Base-by-base conservation (phyloP, 331 rosid genomes). In the Arachis monticola region DNA sequence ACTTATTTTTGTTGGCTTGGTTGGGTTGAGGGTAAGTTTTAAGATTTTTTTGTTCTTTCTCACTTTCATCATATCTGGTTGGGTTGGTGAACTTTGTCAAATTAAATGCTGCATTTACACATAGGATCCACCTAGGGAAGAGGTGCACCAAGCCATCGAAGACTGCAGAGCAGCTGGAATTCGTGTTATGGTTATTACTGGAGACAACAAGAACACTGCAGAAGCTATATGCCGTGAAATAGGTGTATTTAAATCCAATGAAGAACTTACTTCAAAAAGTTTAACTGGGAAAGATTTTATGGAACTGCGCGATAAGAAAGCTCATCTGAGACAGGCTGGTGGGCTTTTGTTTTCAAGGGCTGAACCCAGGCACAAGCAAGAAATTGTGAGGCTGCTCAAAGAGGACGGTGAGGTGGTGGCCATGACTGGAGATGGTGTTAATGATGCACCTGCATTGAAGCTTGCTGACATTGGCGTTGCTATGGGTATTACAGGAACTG, bases 391-490 rank as follows among this genome's bases (percentile, higher is more conserved):
- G 87, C 76, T 91, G 79, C 95, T 91, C 8, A 91, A 91, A 85
- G 97, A 91, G 65, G 90, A 89, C 3, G 95, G 97, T 32, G 97
- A 89, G 73, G 97, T 91, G 64, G 97, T 91, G 48, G 97, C 97
- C 47, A 89, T 91, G 97, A 91, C 97, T 7, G 97, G 97, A 70
- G 97, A 91, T 79, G 97, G 97, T 72, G 97, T 91, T 74, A 91
- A 91, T 80, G 97, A 91, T 73, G 97, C 97, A 47, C 97, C 97
- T 64, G 97, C 97, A 50, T 83, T 91, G 77, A 91, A 91, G 81
- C 89, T 91, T 60, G 97, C 95, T 70, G 97, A 91, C 79, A 91
- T 91, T 60, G 97, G 97, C 55, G 56, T 91, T 81, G 97, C 97
- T 66, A 91, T 91, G 95, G 97, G 95, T 65, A 89, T 91, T 81